Base-by-base conservation (phyloP, 768 basidiomycete species). In the Tricholoma furcatifolium region DNA sequence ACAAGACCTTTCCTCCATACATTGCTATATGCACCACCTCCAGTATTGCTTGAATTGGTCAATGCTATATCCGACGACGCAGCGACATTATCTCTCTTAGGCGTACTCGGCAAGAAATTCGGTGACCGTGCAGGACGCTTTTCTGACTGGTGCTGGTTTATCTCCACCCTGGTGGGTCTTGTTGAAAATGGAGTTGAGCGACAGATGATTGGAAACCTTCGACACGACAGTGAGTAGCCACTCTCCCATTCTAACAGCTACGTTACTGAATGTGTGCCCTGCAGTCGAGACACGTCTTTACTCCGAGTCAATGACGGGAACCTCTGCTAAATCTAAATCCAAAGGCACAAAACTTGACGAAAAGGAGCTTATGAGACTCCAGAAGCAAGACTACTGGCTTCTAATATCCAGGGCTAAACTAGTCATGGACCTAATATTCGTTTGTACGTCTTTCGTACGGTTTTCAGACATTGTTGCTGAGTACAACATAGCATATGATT, bases 111-210 rank as follows among this genome's bases (percentile, higher is more conserved):
- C 5, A 78, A 80, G 58, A 77, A 74, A 45, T 69, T 79, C 1
- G 91, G 91, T 15, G 77, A 80, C 45, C 80, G 83, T 32, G 91
- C 90, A 3, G 89, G 74, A 32, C 79, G 82, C 10, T 83, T 91
- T 62, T 83, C 91, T 2, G 83, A 93, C 66, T 92, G 88, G 87
- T 91, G 91, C 65, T 93, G 91, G 91, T 77, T 93, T 57, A 70
- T 88, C 24, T 75, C 85, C 14, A 93, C 89, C 0, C 72, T 93
- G 27, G 89, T 90, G 11, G 85, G 84, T 43, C 73, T 93, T 5
- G 90, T 93, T 6, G 90, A 93, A 71, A 91, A 93, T 65, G 82
- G 83, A 6, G 83, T 93, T 3, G 90, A 93, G 65, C 76, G 86
- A 60, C 77, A 82, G 57, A 80, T 93, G 58, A 85, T 90, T 27